Percentiles rank a stretch among this genome's conserved stretches.
Evolutionary conservation across 2,329 filamentous ascomycete genomes (phyloP).

Genomic region (Alternaria arborescens): DNA sequence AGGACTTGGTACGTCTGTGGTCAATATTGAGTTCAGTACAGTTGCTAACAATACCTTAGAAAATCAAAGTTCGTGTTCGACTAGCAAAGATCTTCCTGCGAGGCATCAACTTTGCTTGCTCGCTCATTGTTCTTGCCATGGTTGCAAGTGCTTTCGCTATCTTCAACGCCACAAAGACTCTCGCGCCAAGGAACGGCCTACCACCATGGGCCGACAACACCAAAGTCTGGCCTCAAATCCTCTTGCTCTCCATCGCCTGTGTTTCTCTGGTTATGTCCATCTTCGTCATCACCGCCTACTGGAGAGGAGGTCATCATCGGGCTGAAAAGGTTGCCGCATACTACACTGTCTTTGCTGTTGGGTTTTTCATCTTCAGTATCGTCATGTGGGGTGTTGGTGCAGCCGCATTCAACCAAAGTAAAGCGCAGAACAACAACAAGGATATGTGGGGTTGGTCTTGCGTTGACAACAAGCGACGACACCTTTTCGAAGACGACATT

Average conservation of each 20-base stretch:
- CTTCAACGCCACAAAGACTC: constrained; percentile 83
- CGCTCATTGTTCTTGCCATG: constrained; percentile 91
- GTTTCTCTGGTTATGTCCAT: constrained; percentile 83
- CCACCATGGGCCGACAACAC: constrained; percentile 85
- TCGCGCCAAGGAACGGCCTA: constrained; percentile 80
- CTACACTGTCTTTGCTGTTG: constrained; percentile 92
- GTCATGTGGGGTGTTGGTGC: constrained; percentile 91
- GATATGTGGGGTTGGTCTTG: constrained; percentile 99
- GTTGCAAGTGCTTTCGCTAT: constrained; percentile 87
- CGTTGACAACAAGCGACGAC: constrained; percentile 80
- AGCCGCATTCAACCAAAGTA: constrained; percentile 80
- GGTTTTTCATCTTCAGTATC: constrained; percentile 92
- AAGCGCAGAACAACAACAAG: constrained; percentile 75
- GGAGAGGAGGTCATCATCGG: constrained; percentile 82
- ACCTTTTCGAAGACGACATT: constrained; percentile 81
- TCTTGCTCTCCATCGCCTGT: constrained; percentile 79
- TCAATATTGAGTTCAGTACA: not conserved
- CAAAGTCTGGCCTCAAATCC: constrained; percentile 86
- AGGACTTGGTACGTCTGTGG: constrained; percentile 78
- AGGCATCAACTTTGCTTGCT: constrained; percentile 95
- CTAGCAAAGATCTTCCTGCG: constrained; percentile 96
- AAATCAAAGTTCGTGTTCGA: constrained; percentile 89
- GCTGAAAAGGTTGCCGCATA: constrained; percentile 95
- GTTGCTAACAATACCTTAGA: constrained; percentile 66
- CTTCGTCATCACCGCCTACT: constrained; percentile 84